phyloP scores from a whole-genome alignment of 2,329 filamentous ascomycete species.

The Penicillium nordicum region DNA sequence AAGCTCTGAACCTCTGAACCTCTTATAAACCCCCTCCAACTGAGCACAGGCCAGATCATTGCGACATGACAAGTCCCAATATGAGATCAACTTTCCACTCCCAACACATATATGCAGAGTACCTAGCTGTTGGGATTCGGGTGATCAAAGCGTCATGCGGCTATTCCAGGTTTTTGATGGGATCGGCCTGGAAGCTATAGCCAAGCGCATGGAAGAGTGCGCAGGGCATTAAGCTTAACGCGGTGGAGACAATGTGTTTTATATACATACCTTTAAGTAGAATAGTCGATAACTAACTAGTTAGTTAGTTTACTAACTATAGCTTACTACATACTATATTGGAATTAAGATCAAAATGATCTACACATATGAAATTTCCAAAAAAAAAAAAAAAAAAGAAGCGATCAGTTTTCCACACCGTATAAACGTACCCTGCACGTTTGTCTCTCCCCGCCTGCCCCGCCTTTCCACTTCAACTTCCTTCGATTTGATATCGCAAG shows the following conservation, averaged over 20 bases:
- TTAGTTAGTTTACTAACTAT: too few relatives aligned
- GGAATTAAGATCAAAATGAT: neutral
- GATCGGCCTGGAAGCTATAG: neutral
- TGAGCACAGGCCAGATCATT: neutral
- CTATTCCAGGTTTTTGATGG: neutral
- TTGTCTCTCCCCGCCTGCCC: constrained; percentile 20
- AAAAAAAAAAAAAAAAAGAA: neutral
- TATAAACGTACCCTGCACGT: constrained; percentile 4
- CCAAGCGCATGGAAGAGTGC: neutral
- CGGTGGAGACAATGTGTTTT: neutral
- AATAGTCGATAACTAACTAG: neutral
- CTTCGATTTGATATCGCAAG: neutral
- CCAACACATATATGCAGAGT: neutral
- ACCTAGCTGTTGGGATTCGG: neutral
- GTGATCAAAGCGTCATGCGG: constrained; percentile 4
- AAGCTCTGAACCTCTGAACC: neutral
- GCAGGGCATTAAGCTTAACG: constrained; percentile 1
- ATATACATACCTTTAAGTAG: neutral
- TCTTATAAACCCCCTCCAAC: neutral
- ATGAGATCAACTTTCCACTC: neutral
- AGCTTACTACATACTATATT: too few relatives aligned
- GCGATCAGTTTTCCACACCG: neutral
- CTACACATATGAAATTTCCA: neutral
- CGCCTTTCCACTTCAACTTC: constrained; percentile 9
- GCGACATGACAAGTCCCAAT: neutral